Percentiles rank a stretch among this genome's conserved stretches.
Evolutionary conservation across 2,329 filamentous ascomycete genomes (phyloP).

Genomic region (Claviceps sp.): DNA sequence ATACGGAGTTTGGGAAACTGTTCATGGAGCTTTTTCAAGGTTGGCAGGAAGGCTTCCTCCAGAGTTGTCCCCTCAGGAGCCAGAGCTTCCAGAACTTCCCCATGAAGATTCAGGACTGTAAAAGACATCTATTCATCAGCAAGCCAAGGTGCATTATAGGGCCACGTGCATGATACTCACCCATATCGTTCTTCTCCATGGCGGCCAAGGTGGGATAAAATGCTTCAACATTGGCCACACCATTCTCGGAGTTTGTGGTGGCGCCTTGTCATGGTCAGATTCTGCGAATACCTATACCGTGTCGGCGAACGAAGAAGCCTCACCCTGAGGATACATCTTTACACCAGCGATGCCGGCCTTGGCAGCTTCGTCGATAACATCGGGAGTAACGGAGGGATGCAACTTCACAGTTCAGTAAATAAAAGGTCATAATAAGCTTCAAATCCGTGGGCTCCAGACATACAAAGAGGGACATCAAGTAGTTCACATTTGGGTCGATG

Average conservation of each 20-base stretch:
- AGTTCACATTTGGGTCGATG: constrained; percentile 49
- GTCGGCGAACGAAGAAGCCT: background rate
- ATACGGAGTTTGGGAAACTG: constrained; percentile 61
- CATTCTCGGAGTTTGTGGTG: constrained; percentile 54
- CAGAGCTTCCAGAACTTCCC: constrained; percentile 50
- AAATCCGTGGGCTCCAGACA: background rate
- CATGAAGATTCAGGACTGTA: constrained; percentile 76
- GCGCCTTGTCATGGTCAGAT: constrained; percentile 26
- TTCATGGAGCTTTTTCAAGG: constrained; percentile 56
- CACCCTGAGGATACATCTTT: constrained; percentile 50
- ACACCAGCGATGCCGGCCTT: constrained; percentile 57
- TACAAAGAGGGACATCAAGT: constrained; percentile 47
- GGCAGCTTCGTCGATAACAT: constrained; percentile 60
- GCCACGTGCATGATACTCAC: constrained; percentile 1
- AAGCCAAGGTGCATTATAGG: background rate
- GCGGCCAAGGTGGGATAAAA: constrained; percentile 75
- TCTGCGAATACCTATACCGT: background rate
- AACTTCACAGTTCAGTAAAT: constrained; percentile 18
- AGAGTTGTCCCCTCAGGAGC: constrained; percentile 33
- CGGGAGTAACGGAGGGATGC: constrained; percentile 50
- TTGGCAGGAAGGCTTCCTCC: constrained; percentile 60
- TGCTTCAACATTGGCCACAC: constrained; percentile 50
- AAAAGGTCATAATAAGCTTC: background rate
- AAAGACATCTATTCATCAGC: background rate
- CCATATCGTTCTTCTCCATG: constrained; percentile 69